Evolutionary conservation across 768 basidiomycete species (phyloP).

Genomic region (Pseudohyphozyma bogoriensis): DNA sequence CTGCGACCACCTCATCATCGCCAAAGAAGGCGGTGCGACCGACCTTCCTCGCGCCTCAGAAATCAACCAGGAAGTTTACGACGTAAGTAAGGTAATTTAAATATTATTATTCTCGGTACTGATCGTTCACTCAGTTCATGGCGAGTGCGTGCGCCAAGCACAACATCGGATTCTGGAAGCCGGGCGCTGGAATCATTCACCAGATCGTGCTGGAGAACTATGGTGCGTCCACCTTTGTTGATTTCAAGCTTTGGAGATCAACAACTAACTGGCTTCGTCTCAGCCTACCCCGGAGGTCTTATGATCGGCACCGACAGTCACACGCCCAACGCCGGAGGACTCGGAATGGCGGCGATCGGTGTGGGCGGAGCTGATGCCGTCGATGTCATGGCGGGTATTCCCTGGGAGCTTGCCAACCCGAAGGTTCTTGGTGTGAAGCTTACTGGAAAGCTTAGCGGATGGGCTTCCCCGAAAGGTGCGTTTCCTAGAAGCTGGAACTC

Average conservation of each 20-base stretch:
- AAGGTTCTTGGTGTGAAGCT: constrained; percentile 98
- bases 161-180: constrained; percentile 98
- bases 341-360: constrained; percentile 98
- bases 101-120: no score
- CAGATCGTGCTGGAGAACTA: constrained; percentile 98
- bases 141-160: constrained; percentile 53
- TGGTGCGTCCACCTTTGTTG: no score
- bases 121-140: no score
- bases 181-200: constrained; percentile 89
- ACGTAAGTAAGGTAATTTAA: no score
- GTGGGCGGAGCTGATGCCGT: constrained; percentile 99
- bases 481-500: not conserved
- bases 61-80: constrained; percentile 90
- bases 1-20: constrained; percentile 96
- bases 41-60: constrained; percentile 79
- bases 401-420: constrained; percentile 99
- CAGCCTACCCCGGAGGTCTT: constrained; percentile 96
- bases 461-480: constrained; percentile 93
- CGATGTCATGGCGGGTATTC: constrained; percentile 94
- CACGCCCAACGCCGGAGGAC: constrained; percentile 97
- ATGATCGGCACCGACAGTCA: constrained; percentile 99
- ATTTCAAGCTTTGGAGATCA: no score
- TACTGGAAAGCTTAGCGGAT: constrained; percentile 86
- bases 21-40: constrained; percentile 67
- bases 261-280: no score